A percentile compares a stretch with the other conserved stretches of the same genome.
Evolutionary conservation across 1,284 basidiomycete genomes (phyloP).

Genomic region (Ceratobasidium sp.): DNA sequence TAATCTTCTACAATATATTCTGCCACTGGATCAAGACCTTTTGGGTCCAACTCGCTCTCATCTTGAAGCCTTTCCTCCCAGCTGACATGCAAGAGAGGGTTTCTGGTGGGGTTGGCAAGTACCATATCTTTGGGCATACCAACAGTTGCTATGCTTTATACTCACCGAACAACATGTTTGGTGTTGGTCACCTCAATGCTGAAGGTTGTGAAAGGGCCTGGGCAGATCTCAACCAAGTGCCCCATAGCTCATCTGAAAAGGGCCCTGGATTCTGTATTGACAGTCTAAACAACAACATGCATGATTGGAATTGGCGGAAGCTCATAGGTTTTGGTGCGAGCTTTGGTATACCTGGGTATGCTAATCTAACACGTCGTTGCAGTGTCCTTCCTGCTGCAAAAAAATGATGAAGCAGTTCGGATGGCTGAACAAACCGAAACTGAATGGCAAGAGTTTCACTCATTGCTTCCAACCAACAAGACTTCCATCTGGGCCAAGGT

Average conservation of each 20-base stretch:
- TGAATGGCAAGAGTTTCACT: background rate
- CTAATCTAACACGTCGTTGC: too few species aligned
- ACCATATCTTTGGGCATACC: background rate
- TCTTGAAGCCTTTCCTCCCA: background rate
- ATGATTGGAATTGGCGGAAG: constrained; percentile 9
- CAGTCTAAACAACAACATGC: background rate
- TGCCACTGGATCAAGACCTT: constrained; percentile 26
- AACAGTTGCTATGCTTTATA: background rate
- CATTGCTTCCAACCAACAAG: background rate
- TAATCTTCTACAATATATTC: constrained; percentile 8
- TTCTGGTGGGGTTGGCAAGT: background rate
- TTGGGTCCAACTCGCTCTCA: background rate
- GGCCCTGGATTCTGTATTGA: background rate
- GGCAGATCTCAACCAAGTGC: background rate
- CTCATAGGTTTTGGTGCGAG: background rate
- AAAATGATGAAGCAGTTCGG: background rate
- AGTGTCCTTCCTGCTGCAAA: background rate
- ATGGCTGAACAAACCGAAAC: background rate
- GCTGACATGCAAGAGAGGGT: too few species aligned
- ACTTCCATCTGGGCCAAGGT: background rate
- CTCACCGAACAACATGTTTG: background rate
- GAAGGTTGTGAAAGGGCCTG: background rate
- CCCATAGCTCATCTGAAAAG: background rate
- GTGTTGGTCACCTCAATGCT: background rate
- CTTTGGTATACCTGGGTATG: too few species aligned